phyloP scores from a whole-genome alignment of 2,329 filamentous ascomycete species.

The Xylariaceae sp. region DNA sequence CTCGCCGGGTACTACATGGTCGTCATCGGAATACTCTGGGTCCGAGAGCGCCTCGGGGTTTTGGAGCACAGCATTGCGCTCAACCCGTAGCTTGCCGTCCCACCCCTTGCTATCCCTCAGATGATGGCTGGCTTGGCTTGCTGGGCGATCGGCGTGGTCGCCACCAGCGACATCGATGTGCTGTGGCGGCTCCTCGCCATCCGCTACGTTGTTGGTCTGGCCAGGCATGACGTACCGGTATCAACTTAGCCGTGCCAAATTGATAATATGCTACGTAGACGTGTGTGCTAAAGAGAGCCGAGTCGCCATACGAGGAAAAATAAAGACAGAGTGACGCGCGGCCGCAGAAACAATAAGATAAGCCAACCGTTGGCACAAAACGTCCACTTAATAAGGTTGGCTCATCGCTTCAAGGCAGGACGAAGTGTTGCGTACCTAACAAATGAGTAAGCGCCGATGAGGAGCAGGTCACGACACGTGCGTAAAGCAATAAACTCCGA shows the following conservation, averaged over 20 bases:
- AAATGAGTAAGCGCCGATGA: no score
- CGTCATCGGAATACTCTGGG: conserved; percentile 76
- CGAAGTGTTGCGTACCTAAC: no score
- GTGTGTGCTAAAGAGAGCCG: not conserved
- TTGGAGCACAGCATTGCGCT: conserved; percentile 62
- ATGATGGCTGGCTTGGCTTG: conserved; percentile 44
- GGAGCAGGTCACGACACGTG: no score
- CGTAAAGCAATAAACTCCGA: no score
- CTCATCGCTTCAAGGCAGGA: not conserved
- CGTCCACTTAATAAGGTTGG: not conserved
- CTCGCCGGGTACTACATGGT: conserved; percentile 65
- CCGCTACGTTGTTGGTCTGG: conserved; percentile 26
- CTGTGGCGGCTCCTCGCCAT: conserved; percentile 31
- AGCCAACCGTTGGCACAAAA: not conserved
- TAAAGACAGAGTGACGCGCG: not conserved
- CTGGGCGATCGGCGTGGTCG: conserved; percentile 36
- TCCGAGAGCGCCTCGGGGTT: conserved; percentile 83
- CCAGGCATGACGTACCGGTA: conserved; percentile 12
- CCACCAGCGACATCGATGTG: conserved; percentile 51
- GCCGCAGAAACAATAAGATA: no score
- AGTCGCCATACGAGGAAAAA: not conserved
- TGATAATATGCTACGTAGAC: not conserved
- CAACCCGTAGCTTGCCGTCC: conserved; percentile 78
- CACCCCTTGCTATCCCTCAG: conserved; percentile 65
- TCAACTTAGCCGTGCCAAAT: not conserved